These are phyloP conservation scores for Rhizophagus prolifer DNA, from an alignment of 192 early-diverging fungal genomes.

Conservation along the genomic window DNA sequence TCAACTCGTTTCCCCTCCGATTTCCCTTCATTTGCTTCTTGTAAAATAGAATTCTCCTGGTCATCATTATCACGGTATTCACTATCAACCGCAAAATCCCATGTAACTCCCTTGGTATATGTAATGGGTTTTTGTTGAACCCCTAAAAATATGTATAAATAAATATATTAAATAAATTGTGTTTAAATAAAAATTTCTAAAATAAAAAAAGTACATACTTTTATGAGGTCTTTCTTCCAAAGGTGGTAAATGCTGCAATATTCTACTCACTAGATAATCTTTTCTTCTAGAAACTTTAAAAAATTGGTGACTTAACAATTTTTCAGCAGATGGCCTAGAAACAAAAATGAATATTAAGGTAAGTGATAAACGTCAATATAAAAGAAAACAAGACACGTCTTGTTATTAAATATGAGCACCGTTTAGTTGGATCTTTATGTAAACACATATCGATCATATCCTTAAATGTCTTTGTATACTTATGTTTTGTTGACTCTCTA, in stretches of 20 bases:
- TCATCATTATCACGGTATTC: constrained; percentile 28
- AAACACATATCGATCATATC: constrained; percentile 86
- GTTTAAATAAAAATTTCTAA: not conserved
- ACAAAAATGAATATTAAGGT: not conserved
- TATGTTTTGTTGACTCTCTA: constrained; percentile 69
- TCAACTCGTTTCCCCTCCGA: not conserved
- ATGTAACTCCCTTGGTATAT: constrained; percentile 56
- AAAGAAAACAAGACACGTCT: not conserved
- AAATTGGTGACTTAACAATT: constrained; percentile 73
- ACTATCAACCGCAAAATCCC: constrained; percentile 63
- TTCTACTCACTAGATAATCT: constrained; percentile 53
- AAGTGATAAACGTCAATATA: not conserved
- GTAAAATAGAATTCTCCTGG: constrained; percentile 1
- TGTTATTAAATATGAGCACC: constrained; percentile 34
- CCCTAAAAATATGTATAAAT: constrained; percentile 25
- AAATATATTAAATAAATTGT: not conserved
- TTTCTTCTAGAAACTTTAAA: constrained; percentile 77
- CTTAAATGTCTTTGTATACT: constrained; percentile 76
- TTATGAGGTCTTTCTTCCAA: constrained; percentile 69
- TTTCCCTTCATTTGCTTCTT: constrained; percentile 7
- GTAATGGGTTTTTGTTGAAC: constrained; percentile 46
- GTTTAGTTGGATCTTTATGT: constrained; percentile 73
- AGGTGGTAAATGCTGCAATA: constrained; percentile 64
- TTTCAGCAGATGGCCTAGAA: constrained; percentile 73
- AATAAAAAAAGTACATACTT: constrained; percentile 29